These are phyloP conservation scores for Sugiyamaella americana DNA, from an alignment of 805 yeast genomes.

Conservation along the genomic window DNA sequence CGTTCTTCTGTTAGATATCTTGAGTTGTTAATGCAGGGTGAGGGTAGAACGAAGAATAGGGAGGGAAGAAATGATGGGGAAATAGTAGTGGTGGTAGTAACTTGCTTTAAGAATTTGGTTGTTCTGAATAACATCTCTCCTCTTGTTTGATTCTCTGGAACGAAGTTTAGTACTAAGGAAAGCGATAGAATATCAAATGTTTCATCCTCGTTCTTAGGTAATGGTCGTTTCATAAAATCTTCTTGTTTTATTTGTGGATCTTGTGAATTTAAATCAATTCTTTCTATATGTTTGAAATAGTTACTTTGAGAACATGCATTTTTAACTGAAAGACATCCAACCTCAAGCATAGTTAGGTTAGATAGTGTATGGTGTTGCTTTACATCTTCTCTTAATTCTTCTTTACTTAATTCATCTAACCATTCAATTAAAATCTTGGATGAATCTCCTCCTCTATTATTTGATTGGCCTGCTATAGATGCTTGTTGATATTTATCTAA, in stretches of 20 bases:
- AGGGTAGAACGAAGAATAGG: conserved; percentile 77
- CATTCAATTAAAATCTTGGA: conserved; percentile 74
- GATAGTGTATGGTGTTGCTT: too few species aligned
- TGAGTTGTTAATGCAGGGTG: conserved; percentile 80
- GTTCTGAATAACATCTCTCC: conserved; percentile 73
- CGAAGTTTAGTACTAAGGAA: conserved; percentile 83
- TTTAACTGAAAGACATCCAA: conserved; percentile 69
- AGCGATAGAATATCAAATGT: conserved; percentile 65
- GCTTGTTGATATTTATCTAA: conserved; percentile 76
- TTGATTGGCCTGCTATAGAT: conserved; percentile 75
- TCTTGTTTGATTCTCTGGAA: conserved; percentile 60
- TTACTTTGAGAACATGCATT: conserved; percentile 61
- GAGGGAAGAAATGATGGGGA: conserved; percentile 29
- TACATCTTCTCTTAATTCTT: background rate
- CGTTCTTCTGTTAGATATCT: conserved; percentile 56
- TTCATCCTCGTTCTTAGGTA: conserved; percentile 38
- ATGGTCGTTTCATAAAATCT: conserved; percentile 75
- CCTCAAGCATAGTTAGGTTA: conserved; percentile 53
- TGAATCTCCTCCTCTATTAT: conserved; percentile 83
- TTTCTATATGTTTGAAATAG: conserved; percentile 44
- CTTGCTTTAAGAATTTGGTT: conserved; percentile 45
- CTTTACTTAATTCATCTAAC: conserved; percentile 38
- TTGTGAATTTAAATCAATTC: conserved; percentile 80
- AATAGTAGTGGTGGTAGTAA: too few species aligned
- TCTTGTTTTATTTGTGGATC: conserved; percentile 65